Percentiles rank a stretch among this genome's conserved stretches.
Conservation (phyloP, 495 filamentous ascomycete genomes). For the Xylaria cubensis region DNA sequence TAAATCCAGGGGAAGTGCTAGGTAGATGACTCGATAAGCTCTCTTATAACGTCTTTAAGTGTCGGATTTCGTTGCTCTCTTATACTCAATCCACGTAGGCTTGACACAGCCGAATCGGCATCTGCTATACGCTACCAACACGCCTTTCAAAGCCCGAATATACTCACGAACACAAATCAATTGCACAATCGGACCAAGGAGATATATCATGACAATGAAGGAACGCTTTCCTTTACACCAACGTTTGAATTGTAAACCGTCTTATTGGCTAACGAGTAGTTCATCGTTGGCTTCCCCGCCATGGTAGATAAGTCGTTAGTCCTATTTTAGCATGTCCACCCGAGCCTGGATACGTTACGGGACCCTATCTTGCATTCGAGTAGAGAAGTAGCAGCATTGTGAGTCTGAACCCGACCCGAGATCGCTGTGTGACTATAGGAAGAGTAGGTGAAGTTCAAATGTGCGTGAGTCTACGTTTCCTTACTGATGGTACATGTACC, state of each 20-base stretch:
- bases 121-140: background rate
- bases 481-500: too few species aligned
- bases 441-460: background rate
- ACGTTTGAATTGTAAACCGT: constrained; percentile 10
- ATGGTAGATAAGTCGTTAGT: background rate
- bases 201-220: background rate
- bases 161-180: background rate
- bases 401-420: constrained; percentile 21
- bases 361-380: background rate
- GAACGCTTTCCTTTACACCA: background rate
- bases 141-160: background rate
- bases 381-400: background rate
- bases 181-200: constrained; percentile 8
- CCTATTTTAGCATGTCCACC: constrained; percentile 26
- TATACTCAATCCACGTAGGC: background rate
- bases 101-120: constrained; percentile 3
- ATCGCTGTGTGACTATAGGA: constrained; percentile 12
- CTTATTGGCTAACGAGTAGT: constrained; percentile 15
- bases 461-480: background rate
- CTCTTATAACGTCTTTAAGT: background rate
- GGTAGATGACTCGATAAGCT: background rate
- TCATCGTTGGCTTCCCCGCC: constrained; percentile 15
- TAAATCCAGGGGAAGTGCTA: background rate
- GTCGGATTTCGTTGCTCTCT: constrained; percentile 10
- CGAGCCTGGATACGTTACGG: background rate